Conservation (phyloP, 306 rosid species). For the Canavalia ensiformis region DNA sequence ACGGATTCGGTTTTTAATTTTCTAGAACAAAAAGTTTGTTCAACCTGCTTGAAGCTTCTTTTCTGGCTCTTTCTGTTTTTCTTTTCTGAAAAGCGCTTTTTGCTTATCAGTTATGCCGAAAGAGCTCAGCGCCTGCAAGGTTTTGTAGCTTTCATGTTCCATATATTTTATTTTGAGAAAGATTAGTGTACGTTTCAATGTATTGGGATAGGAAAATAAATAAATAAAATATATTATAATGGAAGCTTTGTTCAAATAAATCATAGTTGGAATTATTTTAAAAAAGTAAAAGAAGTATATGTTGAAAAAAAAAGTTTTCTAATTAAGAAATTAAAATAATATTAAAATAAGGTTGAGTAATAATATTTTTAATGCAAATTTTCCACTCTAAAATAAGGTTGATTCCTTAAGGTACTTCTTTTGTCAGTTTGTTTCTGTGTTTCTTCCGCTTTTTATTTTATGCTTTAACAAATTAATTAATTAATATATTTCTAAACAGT, state of each 20-base stretch:
- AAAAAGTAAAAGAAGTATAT: constrained; percentile 57
- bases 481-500: constrained; percentile 9
- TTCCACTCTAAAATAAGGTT: background rate
- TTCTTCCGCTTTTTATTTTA: constrained; percentile 37
- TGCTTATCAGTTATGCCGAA: constrained; percentile 31
- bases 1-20: background rate
- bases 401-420: constrained; percentile 49
- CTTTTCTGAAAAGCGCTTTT: constrained; percentile 34
- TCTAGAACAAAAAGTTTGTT: background rate
- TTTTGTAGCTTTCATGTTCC: constrained; percentile 55
- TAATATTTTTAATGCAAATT: too few relatives aligned
- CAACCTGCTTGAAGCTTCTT: constrained; percentile 55
- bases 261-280: too few relatives aligned
- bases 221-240: too few relatives aligned
- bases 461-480: constrained; percentile 33
- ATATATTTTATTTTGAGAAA: background rate
- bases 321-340: too few relatives aligned
- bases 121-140: constrained; percentile 58
- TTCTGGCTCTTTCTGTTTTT: constrained; percentile 50
- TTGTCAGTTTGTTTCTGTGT: constrained; percentile 50
- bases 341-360: too few relatives aligned
- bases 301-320: background rate
- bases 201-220: too few relatives aligned
- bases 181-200: too few relatives aligned
- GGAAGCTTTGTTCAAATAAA: too few relatives aligned